phyloP scores from a whole-genome alignment of 129 eudicot species.

The Ambrosia artemisiifolia region DNA sequence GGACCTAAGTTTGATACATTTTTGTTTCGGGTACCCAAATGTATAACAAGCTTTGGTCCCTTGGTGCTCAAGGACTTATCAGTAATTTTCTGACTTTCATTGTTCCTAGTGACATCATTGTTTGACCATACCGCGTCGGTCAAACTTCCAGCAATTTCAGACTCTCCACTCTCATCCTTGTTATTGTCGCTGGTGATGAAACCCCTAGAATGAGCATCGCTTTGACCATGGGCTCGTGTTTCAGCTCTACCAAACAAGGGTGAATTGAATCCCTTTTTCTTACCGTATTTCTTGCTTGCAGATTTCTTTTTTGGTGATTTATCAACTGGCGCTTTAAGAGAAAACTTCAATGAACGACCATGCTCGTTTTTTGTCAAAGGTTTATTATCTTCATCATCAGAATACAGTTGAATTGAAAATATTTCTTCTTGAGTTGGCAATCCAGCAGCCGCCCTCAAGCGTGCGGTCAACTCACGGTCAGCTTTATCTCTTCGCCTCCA shows the following conservation, averaged over 20 bases:
- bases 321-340: constrained; percentile 67
- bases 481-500: constrained; percentile 88
- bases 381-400: constrained; percentile 74
- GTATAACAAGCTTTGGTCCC: constrained; percentile 88
- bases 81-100: constrained; percentile 32
- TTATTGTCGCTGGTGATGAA: constrained; percentile 26
- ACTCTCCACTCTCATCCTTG: constrained; percentile 48
- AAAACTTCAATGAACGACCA: constrained; percentile 64
- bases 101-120: constrained; percentile 40
- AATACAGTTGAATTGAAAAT: constrained; percentile 70
- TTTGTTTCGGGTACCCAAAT: constrained; percentile 60
- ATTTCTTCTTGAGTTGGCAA: constrained; percentile 88
- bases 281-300: constrained; percentile 52
- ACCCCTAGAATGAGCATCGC: constrained; percentile 43
- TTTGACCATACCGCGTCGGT: constrained; percentile 40
- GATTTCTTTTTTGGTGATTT: constrained; percentile 69
- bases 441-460: constrained; percentile 92
- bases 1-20: constrained; percentile 41
- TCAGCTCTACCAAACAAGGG: constrained; percentile 24
- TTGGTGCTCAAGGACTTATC: constrained; percentile 44
- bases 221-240: constrained; percentile 36
- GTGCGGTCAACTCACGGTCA: constrained; percentile 66
- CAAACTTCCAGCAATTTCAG: constrained; percentile 48
- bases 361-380: constrained; percentile 43
- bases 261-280: constrained; percentile 40